Conservation (phyloP, 1,284 basidiomycete genomes). For the Malassezia brasiliensis region DNA sequence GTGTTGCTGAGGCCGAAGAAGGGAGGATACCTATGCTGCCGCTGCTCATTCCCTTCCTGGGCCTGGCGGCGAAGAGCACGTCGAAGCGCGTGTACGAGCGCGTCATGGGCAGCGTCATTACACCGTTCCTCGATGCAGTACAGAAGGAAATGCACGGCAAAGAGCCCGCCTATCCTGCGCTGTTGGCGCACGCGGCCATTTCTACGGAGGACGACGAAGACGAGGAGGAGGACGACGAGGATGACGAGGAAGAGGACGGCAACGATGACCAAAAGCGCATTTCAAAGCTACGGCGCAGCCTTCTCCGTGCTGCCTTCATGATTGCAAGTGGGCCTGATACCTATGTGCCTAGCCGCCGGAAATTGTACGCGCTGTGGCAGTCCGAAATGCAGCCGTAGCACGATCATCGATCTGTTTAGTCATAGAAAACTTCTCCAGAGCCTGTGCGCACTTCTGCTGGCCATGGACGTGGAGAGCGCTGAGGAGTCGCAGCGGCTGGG, state of each 20-base stretch:
- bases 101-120: constrained; percentile 58
- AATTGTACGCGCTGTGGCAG: constrained; percentile 72
- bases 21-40: constrained; percentile 53
- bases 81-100: constrained; percentile 61
- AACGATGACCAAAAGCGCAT: constrained; percentile 15
- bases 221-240: background rate
- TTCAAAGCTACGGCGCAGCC: constrained; percentile 53
- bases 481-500: background rate
- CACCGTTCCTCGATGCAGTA: constrained; percentile 53
- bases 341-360: constrained; percentile 66
- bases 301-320: constrained; percentile 64
- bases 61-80: constrained; percentile 59
- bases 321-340: constrained; percentile 65
- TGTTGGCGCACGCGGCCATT: constrained; percentile 19
- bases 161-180: constrained; percentile 8
- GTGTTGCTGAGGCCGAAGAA: constrained; percentile 49
- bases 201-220: constrained; percentile 3
- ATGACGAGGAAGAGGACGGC: constrained; percentile 7
- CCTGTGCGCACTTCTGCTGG: background rate
- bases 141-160: background rate
- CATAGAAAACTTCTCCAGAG: background rate
- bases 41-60: constrained; percentile 62
- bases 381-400: constrained; percentile 28
- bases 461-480: constrained; percentile 6
- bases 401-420: constrained; percentile 5